A percentile compares a stretch with the other conserved stretches of the same genome.
Conservation (phyloP, 208 protist genomes). For the Crithidia bombi region DNA sequence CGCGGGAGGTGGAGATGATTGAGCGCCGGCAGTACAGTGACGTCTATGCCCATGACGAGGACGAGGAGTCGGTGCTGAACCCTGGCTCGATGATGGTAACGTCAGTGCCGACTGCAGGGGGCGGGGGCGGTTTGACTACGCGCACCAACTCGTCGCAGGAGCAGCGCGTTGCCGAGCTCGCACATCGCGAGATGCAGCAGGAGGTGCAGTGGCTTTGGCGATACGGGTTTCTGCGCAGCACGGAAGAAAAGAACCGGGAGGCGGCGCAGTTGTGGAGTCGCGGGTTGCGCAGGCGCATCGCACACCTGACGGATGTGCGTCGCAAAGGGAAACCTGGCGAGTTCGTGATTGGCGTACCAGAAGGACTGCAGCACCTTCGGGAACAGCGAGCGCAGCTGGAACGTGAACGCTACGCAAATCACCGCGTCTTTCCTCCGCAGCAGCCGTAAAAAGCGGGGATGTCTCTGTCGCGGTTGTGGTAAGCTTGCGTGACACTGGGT, state of each 20-base stretch:
- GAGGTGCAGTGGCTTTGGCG: constrained; percentile 84
- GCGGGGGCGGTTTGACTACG: neutral
- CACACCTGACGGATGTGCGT: constrained; percentile 83
- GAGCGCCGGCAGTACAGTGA: constrained; percentile 50
- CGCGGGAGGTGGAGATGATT: constrained; percentile 31
- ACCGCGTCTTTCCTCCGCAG: constrained; percentile 81
- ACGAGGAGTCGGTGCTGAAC: constrained; percentile 27
- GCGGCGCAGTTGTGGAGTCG: constrained; percentile 69
- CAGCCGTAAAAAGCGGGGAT: constrained; percentile 22
- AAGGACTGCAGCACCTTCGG: constrained; percentile 78
- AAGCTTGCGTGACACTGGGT: no score
- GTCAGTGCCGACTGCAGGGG: neutral
- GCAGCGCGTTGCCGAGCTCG: constrained; percentile 6
- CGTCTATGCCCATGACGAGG: constrained; percentile 39
- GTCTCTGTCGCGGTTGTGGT: no score
- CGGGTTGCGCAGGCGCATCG: constrained; percentile 64
- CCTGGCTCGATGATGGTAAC: neutral
- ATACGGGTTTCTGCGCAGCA: constrained; percentile 75
- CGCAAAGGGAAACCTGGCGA: constrained; percentile 75
- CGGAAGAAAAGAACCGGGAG: constrained; percentile 66
- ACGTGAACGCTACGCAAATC: constrained; percentile 71
- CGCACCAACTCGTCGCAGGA: neutral
- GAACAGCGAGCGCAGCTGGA: constrained; percentile 81
- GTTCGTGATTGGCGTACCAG: constrained; percentile 91
- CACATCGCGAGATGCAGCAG: constrained; percentile 40